These are phyloP conservation scores for Plasmodium sp. DNA, from an alignment of 169 alveolate genomes.

Conservation along the genomic window DNA sequence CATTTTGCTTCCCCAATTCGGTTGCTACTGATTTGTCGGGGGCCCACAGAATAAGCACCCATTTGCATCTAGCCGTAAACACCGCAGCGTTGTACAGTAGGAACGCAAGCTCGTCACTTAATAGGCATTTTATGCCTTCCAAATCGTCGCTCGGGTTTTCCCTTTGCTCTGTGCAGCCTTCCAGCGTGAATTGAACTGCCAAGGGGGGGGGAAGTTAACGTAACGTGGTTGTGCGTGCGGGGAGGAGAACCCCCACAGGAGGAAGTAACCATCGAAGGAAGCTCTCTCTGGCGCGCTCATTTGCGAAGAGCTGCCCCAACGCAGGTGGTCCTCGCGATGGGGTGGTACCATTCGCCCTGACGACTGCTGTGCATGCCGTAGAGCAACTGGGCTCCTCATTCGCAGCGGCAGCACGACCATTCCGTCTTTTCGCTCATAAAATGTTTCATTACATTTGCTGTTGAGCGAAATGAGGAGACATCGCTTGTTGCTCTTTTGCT, in stretches of 20 bases:
- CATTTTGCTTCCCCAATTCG: background rate
- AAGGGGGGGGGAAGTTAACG: background rate
- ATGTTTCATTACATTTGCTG: constrained; percentile 11
- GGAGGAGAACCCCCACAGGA: background rate
- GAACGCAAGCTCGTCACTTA: constrained; percentile 20
- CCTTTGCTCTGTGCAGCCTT: constrained; percentile 21
- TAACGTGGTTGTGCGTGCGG: background rate
- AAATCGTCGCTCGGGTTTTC: constrained; percentile 14
- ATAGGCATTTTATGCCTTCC: constrained; percentile 6
- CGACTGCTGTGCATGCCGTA: background rate
- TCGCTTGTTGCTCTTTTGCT: constrained; percentile 45
- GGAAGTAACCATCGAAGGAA: no score
- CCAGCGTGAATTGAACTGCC: constrained; percentile 26
- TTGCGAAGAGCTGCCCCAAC: background rate
- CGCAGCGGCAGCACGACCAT: background rate
- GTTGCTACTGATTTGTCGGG: constrained; percentile 16
- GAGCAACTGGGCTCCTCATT: background rate
- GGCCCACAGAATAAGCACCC: constrained; percentile 38
- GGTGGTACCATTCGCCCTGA: background rate
- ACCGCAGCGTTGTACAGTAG: constrained; percentile 2
- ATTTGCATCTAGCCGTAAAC: constrained; percentile 10
- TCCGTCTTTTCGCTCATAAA: background rate
- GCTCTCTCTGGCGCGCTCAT: background rate
- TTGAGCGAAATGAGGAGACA: constrained; percentile 45
- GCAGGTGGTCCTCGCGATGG: background rate